Conservation (phyloP, 129 eudicot genomes). For the Flaveria linearis region DNA sequence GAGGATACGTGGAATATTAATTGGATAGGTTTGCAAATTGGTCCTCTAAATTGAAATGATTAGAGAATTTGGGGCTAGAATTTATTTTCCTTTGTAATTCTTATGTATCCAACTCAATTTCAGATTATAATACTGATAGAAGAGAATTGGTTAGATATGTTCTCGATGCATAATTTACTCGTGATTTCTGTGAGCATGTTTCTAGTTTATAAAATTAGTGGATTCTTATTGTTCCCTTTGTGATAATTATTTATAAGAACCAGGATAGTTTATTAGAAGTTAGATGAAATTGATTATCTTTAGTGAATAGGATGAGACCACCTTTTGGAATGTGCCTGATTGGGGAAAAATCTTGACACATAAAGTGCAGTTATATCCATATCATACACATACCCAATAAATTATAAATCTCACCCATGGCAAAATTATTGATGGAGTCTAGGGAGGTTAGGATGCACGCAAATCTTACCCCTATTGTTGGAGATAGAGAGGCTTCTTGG, state of each 20-base stretch:
- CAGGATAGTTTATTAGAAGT: background rate
- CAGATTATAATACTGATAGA: background rate
- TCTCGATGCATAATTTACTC: conserved; percentile 19
- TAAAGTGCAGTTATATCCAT: too few species aligned
- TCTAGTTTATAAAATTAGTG: background rate
- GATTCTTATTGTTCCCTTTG: conserved; percentile 3
- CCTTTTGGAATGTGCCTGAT: background rate
- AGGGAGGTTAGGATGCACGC: too few species aligned
- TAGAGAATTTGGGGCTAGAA: too few species aligned
- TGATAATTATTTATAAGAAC: background rate
- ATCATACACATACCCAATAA: too few species aligned
- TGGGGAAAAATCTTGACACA: background rate
- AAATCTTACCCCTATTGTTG: too few species aligned
- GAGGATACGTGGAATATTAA: background rate
- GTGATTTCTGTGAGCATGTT: conserved; percentile 7
- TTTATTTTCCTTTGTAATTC: background rate
- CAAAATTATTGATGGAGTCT: too few species aligned
- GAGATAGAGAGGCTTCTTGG: too few species aligned
- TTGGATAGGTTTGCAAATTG: background rate
- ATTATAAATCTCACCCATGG: too few species aligned
- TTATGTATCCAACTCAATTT: background rate
- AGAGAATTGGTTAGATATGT: conserved; percentile 21
- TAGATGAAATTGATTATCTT: background rate
- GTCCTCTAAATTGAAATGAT: background rate
- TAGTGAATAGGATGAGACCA: background rate